Conservation (phyloP, 192 early-diverging fungal genomes). For the Coemansia asiatica region DNA sequence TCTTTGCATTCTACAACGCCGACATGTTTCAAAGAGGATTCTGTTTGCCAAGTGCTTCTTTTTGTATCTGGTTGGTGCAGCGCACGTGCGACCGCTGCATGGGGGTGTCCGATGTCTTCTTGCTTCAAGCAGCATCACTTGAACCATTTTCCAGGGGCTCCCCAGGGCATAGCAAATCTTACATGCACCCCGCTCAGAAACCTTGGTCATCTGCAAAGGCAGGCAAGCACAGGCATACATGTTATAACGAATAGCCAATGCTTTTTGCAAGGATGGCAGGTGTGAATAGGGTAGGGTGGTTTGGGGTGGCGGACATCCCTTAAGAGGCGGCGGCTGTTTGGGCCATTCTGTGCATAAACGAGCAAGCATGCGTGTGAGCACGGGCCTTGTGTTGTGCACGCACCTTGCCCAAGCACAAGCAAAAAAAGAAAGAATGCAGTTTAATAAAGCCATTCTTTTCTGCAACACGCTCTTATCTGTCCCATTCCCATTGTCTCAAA, state of each 20-base stretch:
- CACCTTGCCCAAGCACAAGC: background rate
- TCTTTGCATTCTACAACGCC: background rate
- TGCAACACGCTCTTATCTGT: background rate
- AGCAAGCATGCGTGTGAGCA: constrained; percentile 11
- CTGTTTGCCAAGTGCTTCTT: background rate
- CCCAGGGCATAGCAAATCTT: background rate
- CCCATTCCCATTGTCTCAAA: background rate
- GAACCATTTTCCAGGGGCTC: background rate
- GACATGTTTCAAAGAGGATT: no score
- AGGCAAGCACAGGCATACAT: background rate
- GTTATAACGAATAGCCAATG: no score
- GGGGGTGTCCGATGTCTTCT: background rate
- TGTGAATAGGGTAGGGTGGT: background rate
- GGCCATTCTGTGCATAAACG: no score
- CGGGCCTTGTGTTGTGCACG: constrained; percentile 9
- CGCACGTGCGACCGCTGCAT: background rate
- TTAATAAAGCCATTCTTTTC: background rate
- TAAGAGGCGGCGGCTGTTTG: background rate
- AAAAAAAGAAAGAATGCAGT: no score
- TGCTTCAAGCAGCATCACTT: background rate
- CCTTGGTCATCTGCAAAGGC: background rate
- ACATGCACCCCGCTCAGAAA: background rate
- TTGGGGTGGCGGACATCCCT: background rate
- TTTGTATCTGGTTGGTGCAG: background rate
- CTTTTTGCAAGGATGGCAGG: background rate